Conservation (phyloP, 306 rosid species). For the Cotoneaster glaucophyllus region DNA sequence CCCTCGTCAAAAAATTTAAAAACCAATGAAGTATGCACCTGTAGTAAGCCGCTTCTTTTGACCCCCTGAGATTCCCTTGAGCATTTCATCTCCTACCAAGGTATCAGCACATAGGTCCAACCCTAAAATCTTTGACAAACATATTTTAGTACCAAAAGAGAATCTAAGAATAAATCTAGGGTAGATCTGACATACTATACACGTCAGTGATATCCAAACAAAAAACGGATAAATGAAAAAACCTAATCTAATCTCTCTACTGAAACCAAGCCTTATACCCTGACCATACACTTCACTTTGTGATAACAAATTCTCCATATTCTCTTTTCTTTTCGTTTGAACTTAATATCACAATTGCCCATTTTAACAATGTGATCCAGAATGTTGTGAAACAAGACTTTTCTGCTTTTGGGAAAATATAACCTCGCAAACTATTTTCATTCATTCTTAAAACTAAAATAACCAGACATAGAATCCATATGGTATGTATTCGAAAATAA, state of each 20-base stretch:
- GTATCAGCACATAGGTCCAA: slow-evolving; percentile 98
- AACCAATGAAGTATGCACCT: slow-evolving; percentile 36
- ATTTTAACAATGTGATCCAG: neutral
- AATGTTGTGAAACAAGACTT: neutral
- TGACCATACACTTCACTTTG: neutral
- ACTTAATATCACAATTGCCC: neutral
- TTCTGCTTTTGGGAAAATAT: neutral
- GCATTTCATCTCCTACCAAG: slow-evolving; percentile 98
- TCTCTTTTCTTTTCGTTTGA: neutral
- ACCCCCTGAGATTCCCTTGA: slow-evolving; percentile 96
- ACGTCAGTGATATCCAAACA: neutral
- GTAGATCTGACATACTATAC: neutral
- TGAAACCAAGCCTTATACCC: neutral
- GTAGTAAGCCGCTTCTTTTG: slow-evolving; percentile 99
- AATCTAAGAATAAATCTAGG: neutral
- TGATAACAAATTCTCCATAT: neutral
- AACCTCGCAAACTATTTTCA: neutral
- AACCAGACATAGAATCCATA: neutral
- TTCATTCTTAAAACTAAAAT: neutral
- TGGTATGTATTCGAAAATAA: slow-evolving; percentile 7
- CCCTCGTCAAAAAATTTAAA: neutral
- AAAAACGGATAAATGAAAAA: neutral
- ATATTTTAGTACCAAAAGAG: slow-evolving; percentile 44
- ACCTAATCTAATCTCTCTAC: neutral
- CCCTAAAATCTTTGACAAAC: slow-evolving; percentile 92